A percentile compares a stretch with the other conserved stretches of the same genome.
Conservation (phyloP, 1,284 basidiomycete species). For the Irpex lacteus region DNA sequence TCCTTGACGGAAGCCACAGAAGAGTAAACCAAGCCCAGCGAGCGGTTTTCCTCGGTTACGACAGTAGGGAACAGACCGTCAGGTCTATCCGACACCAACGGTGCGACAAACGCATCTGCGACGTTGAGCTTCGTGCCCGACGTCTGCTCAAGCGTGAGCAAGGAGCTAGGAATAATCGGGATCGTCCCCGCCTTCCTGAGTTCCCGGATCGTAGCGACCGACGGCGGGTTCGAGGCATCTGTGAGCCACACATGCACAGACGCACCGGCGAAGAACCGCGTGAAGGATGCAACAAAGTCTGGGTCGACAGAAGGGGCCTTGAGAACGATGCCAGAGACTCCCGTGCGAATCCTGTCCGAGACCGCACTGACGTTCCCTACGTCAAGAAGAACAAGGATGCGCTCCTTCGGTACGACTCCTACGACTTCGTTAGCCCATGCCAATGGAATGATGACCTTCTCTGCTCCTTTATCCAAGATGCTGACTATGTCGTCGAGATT, state of each 20-base stretch:
- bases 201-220: constrained; percentile 52
- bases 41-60: constrained; percentile 76
- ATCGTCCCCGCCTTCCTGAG: constrained; percentile 59
- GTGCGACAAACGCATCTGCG: constrained; percentile 84
- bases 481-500: constrained; percentile 58
- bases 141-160: constrained; percentile 61
- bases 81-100: constrained; percentile 81
- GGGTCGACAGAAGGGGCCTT: constrained; percentile 66
- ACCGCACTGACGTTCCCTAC: constrained; percentile 72
- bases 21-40: constrained; percentile 97
- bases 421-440: constrained; percentile 65
- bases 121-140: constrained; percentile 65
- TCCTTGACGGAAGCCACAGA: constrained; percentile 85
- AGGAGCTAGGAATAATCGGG: constrained; percentile 72
- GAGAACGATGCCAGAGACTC: constrained; percentile 75
- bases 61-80: constrained; percentile 95
- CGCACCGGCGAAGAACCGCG: constrained; percentile 67
- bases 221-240: constrained; percentile 38
- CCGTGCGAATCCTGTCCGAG: constrained; percentile 66
- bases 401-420: constrained; percentile 65
- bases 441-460: constrained; percentile 74
- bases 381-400: constrained; percentile 74
- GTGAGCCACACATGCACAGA: constrained; percentile 62
- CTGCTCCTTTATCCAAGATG: constrained; percentile 73
- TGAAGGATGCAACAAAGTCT: constrained; percentile 71